A percentile compares a stretch with the other conserved stretches of the same genome.
phyloP scores from a whole-genome alignment of 2,329 filamentous ascomycete genomes.

The Microcyclospora tardicrescens region DNA sequence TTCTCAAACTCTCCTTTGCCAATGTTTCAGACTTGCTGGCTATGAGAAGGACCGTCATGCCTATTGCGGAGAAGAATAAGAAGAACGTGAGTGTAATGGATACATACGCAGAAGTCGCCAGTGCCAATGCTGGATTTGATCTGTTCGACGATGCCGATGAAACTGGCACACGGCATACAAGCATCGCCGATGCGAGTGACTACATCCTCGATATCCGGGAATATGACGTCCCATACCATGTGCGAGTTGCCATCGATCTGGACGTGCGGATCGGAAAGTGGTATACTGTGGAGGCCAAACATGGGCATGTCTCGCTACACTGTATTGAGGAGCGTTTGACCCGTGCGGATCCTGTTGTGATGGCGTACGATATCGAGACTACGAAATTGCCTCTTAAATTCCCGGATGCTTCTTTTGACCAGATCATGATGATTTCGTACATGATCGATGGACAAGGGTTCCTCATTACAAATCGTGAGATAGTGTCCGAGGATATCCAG shows the following conservation, averaged over 20 bases:
- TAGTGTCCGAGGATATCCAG: conserved; percentile 91
- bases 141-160: conserved; percentile 81
- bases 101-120: conserved; percentile 94
- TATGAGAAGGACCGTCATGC: conserved; percentile 73
- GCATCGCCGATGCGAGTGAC: conserved; percentile 78
- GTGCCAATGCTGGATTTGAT: conserved; percentile 72
- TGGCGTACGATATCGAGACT: conserved; percentile 99
- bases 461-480: conserved; percentile 92
- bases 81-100: conserved; percentile 96
- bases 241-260: conserved; percentile 90
- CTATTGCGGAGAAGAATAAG: conserved; percentile 90
- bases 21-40: conserved; percentile 79
- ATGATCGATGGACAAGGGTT: conserved; percentile 99
- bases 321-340: conserved; percentile 79
- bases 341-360: conserved; percentile 89
- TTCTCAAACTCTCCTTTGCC: conserved; percentile 72
- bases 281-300: conserved; percentile 92
- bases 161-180: conserved; percentile 62
- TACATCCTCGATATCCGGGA: conserved; percentile 97
- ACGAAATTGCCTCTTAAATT: conserved; percentile 94
- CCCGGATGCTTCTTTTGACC: conserved; percentile 84
- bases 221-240: conserved; percentile 98
- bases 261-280: conserved; percentile 94
- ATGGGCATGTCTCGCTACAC: conserved; percentile 70
- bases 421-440: conserved; percentile 99